Base-by-base conservation (phyloP, 2,329 filamentous ascomycete species). In the Claviceps citrina region DNA sequence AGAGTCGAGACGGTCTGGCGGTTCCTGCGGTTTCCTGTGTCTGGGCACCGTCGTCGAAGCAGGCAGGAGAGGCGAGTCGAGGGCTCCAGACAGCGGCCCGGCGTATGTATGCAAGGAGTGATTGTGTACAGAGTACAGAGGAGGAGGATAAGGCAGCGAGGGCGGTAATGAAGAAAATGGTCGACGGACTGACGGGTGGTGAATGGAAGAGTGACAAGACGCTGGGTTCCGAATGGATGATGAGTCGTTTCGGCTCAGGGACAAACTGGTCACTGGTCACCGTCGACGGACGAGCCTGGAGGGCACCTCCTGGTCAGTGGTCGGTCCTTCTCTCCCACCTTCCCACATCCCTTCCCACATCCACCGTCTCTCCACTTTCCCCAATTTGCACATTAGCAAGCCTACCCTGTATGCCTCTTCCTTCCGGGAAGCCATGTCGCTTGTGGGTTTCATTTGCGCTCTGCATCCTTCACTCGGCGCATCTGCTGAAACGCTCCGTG, bases 51-150 rank as follows among this genome's bases (percentile, higher is more conserved):
- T 31, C 27, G 32, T 34, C 27, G 10, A 22, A 31, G 15, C 25
- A 22, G 40, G 36, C 15, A 37, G 31, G 31, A 37, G 31, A 36
- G 16, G n/a, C 18, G 33, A 27, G 13, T 22, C 31, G 27, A 40
- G 30, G 34, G 37, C 27, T 27, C 24, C 33, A 33, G 28, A 18
- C 28, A 19, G 38, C 16, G 37, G 32, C 27, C 22, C 31, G 16
- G 38, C 31, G 38, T 43, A 35, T 40, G 38, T 27, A 41, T 41
- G 40, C 34, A 38, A 31, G 25, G 27, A 36, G 39, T 32, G 22
- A 30, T 38, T 34, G 18, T 43, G 30, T 38, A 43, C 34, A 38
- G 13, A 43, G n/a, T 15, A 13, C 7, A 26, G 38, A 37, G 16
- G 34, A 25, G 39, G 34, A 38, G 30, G 30, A 40, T 36, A 31